These are phyloP conservation scores for Daldinia childiae DNA, from an alignment of 495 filamentous ascomycete genomes.

Conservation along the genomic window DNA sequence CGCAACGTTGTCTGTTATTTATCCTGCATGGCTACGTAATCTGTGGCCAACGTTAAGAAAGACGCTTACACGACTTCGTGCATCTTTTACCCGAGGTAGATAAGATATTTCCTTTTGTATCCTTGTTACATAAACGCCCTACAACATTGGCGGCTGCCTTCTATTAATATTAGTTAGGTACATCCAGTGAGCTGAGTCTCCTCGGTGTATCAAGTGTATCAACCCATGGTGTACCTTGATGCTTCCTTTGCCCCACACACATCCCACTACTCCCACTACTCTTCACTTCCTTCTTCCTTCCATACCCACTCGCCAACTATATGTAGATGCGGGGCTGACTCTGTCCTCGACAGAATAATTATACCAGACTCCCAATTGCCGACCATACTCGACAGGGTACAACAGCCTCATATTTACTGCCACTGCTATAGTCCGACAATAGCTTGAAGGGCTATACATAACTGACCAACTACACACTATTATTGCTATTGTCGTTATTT, in stretches of 20 bases:
- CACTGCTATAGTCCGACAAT: background rate
- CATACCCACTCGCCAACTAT: constrained; percentile 32
- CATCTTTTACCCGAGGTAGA: constrained; percentile 33
- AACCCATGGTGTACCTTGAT: constrained; percentile 5
- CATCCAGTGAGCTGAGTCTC: constrained; percentile 18
- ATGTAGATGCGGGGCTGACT: constrained; percentile 45
- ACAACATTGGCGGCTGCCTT: background rate
- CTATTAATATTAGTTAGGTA: background rate
- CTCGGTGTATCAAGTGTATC: constrained; percentile 36
- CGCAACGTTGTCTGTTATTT: constrained; percentile 34
- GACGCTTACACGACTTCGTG: constrained; percentile 13
- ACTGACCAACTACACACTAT: background rate
- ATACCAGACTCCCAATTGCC: constrained; percentile 12
- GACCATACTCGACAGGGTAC: background rate
- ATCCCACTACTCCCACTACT: constrained; percentile 34
- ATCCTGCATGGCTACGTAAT: constrained; percentile 52
- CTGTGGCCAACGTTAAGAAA: constrained; percentile 33
- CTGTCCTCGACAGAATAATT: constrained; percentile 41
- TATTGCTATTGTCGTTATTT: background rate
- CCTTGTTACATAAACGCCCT: constrained; percentile 3
- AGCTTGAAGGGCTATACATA: background rate
- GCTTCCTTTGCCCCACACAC: constrained; percentile 33
- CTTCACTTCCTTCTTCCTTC: constrained; percentile 20
- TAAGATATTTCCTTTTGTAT: constrained; percentile 15
- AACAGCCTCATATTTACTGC: background rate